Evolutionary conservation across 2,329 filamentous ascomycete species (phyloP).

Genomic region (Calonectria ilicicola): DNA sequence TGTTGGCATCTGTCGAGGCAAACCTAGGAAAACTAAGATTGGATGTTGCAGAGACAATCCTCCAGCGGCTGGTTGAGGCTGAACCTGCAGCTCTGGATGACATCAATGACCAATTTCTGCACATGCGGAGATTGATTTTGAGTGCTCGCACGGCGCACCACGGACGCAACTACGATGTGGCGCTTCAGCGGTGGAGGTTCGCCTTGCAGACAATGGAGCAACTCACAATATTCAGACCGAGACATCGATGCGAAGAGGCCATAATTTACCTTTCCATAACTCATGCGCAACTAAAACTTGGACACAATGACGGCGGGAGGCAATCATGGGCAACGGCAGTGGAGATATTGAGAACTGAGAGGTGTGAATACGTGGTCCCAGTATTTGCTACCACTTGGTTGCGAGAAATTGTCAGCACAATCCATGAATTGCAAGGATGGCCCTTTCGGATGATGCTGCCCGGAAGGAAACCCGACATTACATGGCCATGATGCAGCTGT

Average conservation of each 20-base stretch:
- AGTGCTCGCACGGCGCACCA: slow-evolving; percentile 41
- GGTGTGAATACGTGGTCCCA: slow-evolving; percentile 48
- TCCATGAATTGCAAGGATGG: slow-evolving; percentile 43
- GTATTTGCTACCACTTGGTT: slow-evolving; percentile 46
- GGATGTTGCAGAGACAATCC: slow-evolving; percentile 18
- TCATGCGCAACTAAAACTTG: slow-evolving; percentile 40
- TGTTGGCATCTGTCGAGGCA: slow-evolving; percentile 40
- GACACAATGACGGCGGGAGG: slow-evolving; percentile 24
- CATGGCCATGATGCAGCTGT: slow-evolving; percentile 21
- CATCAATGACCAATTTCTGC: slow-evolving; percentile 46
- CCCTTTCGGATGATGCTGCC: slow-evolving; percentile 49
- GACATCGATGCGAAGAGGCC: slow-evolving; percentile 41
- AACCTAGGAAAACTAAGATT: slow-evolving; percentile 37
- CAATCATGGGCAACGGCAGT: slow-evolving; percentile 42
- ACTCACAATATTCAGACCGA: slow-evolving; percentile 35
- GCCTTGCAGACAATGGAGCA: slow-evolving; percentile 33
- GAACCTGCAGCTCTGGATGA: slow-evolving; percentile 44
- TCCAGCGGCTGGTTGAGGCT: slow-evolving; percentile 25
- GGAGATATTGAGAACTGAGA: slow-evolving; percentile 38
- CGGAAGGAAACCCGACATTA: slow-evolving; percentile 40
- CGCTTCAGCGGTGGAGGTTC: slow-evolving; percentile 35
- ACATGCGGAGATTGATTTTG: slow-evolving; percentile 44
- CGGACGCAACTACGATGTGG: slow-evolving; percentile 21
- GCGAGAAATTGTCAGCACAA: slow-evolving; percentile 37
- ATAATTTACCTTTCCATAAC: slow-evolving; percentile 45